Percentiles rank a stretch among this genome's conserved stretches.
phyloP scores from a whole-genome alignment of 106 monocot genomes.

The Chionographis japonica region DNA sequence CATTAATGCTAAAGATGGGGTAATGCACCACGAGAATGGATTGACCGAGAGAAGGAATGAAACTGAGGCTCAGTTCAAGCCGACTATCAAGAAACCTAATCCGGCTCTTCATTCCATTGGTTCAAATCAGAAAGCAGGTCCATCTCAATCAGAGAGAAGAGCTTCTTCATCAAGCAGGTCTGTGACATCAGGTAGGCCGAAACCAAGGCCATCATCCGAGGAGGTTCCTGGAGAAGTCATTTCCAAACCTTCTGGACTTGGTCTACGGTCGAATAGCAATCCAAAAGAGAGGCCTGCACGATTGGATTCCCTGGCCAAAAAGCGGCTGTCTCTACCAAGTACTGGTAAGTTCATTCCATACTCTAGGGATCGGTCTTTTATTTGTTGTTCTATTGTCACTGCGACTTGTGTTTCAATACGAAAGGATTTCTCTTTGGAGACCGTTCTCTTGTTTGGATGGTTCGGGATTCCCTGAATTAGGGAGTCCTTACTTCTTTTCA shows the following conservation, averaged over 20 bases:
- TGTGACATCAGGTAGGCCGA: constrained; percentile 25
- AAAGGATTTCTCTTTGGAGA: too few relatives aligned
- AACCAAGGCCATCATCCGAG: constrained; percentile 26
- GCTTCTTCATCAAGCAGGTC: constrained; percentile 42
- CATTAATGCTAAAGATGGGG: constrained; percentile 64
- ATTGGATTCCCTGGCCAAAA: constrained; percentile 38
- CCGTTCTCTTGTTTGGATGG: too few relatives aligned
- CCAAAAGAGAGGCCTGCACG: constrained; percentile 64
- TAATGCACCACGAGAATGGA: constrained; percentile 14
- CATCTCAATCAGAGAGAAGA: constrained; percentile 49
- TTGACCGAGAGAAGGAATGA: constrained; percentile 19
- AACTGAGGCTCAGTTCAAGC: constrained; percentile 25
- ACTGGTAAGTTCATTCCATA: constrained; percentile 31
- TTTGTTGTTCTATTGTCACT: neutral
- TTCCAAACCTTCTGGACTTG: constrained; percentile 41
- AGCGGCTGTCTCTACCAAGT: constrained; percentile 64
- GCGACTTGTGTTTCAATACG: too few relatives aligned
- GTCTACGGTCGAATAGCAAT: constrained; percentile 45
- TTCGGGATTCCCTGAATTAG: too few relatives aligned
- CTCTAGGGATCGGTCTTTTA: neutral
- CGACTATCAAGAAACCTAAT: constrained; percentile 25
- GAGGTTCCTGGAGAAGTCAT: constrained; percentile 36
- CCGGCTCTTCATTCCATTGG: constrained; percentile 30
- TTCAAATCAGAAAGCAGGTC: constrained; percentile 29
- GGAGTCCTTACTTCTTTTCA: too few relatives aligned